Conservation (phyloP, 1,139 yeast genomes). For the Komagataea norvegica region DNA sequence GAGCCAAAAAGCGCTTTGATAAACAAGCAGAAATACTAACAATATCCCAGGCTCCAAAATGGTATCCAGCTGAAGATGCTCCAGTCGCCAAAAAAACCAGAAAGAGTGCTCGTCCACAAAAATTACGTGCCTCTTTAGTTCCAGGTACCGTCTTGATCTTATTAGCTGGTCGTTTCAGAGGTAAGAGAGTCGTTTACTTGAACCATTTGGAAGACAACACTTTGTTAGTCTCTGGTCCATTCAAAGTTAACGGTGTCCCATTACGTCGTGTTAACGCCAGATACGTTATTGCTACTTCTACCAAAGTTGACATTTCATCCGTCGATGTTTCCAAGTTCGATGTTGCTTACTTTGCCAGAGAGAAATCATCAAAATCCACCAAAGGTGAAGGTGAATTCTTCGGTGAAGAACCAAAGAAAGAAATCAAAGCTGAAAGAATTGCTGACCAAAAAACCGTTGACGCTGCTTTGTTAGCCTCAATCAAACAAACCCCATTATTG, state of each 20-base stretch:
- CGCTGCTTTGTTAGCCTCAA: conserved; percentile 87
- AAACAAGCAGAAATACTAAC: conserved; percentile 11
- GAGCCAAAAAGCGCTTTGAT: too few species aligned
- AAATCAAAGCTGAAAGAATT: conserved; percentile 87
- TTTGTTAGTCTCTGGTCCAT: conserved; percentile 96
- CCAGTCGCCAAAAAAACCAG: conserved; percentile 82
- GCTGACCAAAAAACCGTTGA: conserved; percentile 98
- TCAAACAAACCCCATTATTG: conserved; percentile 97
- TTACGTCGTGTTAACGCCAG: conserved; percentile 98
- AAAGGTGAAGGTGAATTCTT: conserved; percentile 96
- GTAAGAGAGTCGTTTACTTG: conserved; percentile 99
- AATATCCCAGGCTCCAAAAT: conserved; percentile 65
- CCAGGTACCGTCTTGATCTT: conserved; percentile 98
- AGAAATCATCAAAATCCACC: conserved; percentile 69
- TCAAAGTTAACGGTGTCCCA: conserved; percentile 99
- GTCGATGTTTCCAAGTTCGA: conserved; percentile 90
- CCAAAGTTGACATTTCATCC: conserved; percentile 74
- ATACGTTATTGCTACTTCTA: conserved; percentile 98
- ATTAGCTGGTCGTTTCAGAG: conserved; percentile 99
- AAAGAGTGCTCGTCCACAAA: conserved; percentile 92
- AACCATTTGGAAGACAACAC: conserved; percentile 99
- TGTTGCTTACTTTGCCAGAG: conserved; percentile 97
- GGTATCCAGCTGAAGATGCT: conserved; percentile 94
- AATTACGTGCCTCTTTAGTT: conserved; percentile 93
- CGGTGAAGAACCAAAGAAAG: conserved; percentile 76